phyloP scores from a whole-genome alignment of 2,329 filamentous ascomycete species.

The Chaetomium sp. region DNA sequence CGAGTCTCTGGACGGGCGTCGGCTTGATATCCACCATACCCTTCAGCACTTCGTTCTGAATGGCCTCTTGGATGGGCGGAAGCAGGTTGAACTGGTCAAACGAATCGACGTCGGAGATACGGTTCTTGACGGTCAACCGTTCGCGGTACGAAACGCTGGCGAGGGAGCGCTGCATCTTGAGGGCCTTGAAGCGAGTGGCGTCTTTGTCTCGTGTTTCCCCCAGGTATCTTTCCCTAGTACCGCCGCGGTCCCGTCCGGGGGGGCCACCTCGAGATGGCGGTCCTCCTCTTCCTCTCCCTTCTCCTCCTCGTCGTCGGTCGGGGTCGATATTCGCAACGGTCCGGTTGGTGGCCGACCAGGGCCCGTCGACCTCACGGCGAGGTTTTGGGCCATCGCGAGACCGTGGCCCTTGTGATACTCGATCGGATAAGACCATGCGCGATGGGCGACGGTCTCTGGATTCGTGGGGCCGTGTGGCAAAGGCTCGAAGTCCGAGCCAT shows the following conservation, averaged over 20 bases:
- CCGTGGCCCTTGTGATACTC: conserved; percentile 38
- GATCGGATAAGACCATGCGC: conserved; percentile 53
- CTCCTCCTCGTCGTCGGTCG: conserved; percentile 11
- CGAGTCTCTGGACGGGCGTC: conserved; percentile 82
- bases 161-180: conserved; percentile 88
- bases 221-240: conserved; percentile 19
- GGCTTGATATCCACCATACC: conserved; percentile 70
- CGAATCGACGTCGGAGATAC: conserved; percentile 61
- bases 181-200: conserved; percentile 61
- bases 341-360: conserved; percentile 52
- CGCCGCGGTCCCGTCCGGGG: background rate
- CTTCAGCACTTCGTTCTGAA: conserved; percentile 66
- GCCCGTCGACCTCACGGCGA: conserved; percentile 39
- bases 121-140: conserved; percentile 44
- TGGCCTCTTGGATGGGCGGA: conserved; percentile 62
- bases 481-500: conserved; percentile 32
- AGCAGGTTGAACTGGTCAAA: conserved; percentile 79
- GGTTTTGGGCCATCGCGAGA: conserved; percentile 28
- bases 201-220: conserved; percentile 27
- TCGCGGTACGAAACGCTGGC: conserved; percentile 69
- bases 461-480: conserved; percentile 28
- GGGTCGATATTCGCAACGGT: conserved; percentile 38
- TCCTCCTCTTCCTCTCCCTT: no score
- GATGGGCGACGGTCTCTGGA: conserved; percentile 37
- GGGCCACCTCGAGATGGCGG: no score